A percentile compares a stretch with the other conserved stretches of the same genome.
phyloP scores from a whole-genome alignment of 1,284 basidiomycete species.

The Ustilago xerochloae region DNA sequence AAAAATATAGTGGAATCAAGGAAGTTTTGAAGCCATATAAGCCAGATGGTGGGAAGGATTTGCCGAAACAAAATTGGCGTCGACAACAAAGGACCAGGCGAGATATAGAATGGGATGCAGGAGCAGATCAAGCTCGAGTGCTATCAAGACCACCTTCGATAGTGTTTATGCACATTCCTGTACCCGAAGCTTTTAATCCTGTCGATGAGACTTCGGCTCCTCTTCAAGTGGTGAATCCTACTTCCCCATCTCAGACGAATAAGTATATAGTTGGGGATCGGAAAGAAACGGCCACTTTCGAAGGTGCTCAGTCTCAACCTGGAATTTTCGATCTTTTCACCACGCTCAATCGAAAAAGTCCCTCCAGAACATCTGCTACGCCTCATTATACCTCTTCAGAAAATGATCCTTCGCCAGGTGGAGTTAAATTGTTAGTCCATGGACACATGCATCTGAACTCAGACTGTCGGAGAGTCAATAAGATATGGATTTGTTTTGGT shows the following conservation, averaged over 20 bases:
- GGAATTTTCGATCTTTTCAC: conserved; percentile 60
- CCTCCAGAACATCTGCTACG: background rate
- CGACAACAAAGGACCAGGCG: background rate
- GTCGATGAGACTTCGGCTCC: conserved; percentile 17
- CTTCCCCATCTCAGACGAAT: background rate
- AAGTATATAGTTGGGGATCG: conserved; percentile 41
- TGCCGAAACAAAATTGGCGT: conserved; percentile 20
- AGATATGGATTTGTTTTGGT: conserved; percentile 93
- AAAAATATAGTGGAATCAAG: conserved; percentile 19
- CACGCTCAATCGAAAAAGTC: conserved; percentile 13
- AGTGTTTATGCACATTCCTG: conserved; percentile 65
- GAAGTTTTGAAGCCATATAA: conserved; percentile 44
- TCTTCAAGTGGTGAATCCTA: background rate
- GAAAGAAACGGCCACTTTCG: conserved; percentile 39
- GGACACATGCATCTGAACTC: conserved; percentile 71
- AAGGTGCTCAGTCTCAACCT: conserved; percentile 51
- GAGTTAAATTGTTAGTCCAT: conserved; percentile 48
- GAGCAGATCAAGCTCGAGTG: conserved; percentile 14
- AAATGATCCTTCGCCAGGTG: background rate
- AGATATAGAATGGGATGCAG: conserved; percentile 32
- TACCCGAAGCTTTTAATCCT: conserved; percentile 60
- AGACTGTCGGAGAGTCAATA: conserved; percentile 83
- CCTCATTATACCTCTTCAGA: background rate
- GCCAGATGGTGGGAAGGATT: conserved; percentile 47
- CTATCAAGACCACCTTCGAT: conserved; percentile 53